A percentile compares a stretch with the other conserved stretches of the same genome.
These are phyloP conservation scores for Diaporthe capsici DNA, from an alignment of 2,329 filamentous ascomycete species.

Conservation along the genomic window DNA sequence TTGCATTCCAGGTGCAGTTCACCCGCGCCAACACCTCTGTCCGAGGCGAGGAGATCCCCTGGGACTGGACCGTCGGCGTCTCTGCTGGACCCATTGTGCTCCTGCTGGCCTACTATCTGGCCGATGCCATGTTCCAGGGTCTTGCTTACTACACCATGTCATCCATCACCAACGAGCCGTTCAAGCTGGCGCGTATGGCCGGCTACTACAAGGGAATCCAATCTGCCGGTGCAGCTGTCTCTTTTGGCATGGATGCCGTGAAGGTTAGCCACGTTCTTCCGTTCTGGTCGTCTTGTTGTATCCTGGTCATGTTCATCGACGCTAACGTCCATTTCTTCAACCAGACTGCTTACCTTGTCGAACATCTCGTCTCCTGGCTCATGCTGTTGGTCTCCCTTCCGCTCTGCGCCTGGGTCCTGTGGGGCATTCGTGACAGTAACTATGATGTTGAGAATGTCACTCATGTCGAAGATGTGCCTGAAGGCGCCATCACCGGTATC, in stretches of 20 bases:
- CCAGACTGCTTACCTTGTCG: constrained; percentile 46
- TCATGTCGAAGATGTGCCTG: constrained; percentile 42
- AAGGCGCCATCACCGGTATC: constrained; percentile 29
- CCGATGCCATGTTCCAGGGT: constrained; percentile 59
- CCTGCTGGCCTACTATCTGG: constrained; percentile 47
- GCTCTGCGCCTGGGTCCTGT: constrained; percentile 44
- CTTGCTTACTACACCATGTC: constrained; percentile 81
- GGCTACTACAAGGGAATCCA: constrained; percentile 89
- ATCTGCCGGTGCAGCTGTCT: constrained; percentile 77
- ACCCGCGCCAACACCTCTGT: constrained; percentile 41
- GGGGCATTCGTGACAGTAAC: constrained; percentile 45
- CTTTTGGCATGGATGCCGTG: constrained; percentile 53
- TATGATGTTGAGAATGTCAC: constrained; percentile 46
- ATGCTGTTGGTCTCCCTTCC: constrained; percentile 45
- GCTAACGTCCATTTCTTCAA: background rate
- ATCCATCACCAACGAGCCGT: constrained; percentile 79
- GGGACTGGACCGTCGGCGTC: constrained; percentile 47
- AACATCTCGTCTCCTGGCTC: constrained; percentile 47
- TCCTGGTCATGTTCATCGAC: background rate
- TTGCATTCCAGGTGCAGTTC: constrained; percentile 75
- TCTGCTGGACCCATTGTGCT: constrained; percentile 47
- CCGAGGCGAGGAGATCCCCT: constrained; percentile 43
- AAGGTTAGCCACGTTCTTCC: constrained; percentile 44
- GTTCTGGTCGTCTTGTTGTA: background rate
- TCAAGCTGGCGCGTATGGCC: constrained; percentile 81